phyloP scores from a whole-genome alignment of 2,329 filamentous ascomycete species.

The Chaetomiaceae sp. region DNA sequence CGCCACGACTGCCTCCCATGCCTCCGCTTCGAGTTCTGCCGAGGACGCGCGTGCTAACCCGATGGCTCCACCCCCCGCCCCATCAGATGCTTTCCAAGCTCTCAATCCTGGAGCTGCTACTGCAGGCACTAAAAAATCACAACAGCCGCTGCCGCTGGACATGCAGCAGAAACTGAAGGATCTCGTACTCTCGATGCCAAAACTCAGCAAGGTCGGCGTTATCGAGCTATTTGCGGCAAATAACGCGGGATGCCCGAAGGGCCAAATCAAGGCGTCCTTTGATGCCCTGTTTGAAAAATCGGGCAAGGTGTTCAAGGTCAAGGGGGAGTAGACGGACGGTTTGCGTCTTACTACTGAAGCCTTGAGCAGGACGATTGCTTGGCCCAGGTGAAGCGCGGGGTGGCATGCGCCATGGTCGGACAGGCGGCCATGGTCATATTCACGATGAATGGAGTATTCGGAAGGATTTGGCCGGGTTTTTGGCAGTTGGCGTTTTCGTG shows the following conservation, averaged over 20 bases:
- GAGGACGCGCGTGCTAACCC: constrained; percentile 10
- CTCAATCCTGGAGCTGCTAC: constrained; percentile 12
- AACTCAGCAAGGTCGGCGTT: constrained; percentile 67
- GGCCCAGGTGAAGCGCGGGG: too few species aligned
- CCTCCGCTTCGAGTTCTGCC: neutral
- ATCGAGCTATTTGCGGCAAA: constrained; percentile 71
- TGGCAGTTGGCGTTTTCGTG: too few species aligned
- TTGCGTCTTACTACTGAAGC: too few species aligned
- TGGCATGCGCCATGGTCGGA: too few species aligned
- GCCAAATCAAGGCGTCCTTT: constrained; percentile 67
- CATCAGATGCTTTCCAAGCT: constrained; percentile 25
- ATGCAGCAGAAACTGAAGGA: constrained; percentile 63
- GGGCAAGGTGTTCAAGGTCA: constrained; percentile 58
- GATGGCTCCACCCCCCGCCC: constrained; percentile 19
- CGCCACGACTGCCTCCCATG: neutral
- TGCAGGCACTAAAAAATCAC: constrained; percentile 26
- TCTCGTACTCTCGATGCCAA: constrained; percentile 55
- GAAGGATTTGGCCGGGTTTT: too few species aligned
- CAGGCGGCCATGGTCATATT: too few species aligned
- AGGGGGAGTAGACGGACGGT: constrained; percentile 21
- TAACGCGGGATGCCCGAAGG: constrained; percentile 66
- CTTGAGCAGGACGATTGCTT: too few species aligned
- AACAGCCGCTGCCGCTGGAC: constrained; percentile 50
- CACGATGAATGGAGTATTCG: too few species aligned
- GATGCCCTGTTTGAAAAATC: constrained; percentile 60